Evolutionary conservation across 306 rosid genomes (phyloP).

Genomic region (Canavalia ensiformis): DNA sequence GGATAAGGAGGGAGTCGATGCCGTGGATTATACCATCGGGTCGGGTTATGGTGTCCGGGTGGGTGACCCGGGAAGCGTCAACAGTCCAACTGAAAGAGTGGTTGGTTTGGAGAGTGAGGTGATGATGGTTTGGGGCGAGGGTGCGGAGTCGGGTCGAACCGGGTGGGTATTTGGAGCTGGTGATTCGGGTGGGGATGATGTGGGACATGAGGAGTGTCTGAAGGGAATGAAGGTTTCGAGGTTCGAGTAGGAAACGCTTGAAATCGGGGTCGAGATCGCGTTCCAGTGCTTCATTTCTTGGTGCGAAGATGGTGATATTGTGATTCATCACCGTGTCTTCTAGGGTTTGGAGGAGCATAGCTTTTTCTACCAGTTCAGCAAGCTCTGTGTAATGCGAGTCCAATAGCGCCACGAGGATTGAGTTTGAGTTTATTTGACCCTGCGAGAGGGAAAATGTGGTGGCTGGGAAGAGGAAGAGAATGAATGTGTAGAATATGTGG

Average conservation of each 20-base stretch:
- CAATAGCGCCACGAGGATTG: conserved; percentile 75
- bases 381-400: conserved; percentile 89
- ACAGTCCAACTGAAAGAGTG: conserved; percentile 54
- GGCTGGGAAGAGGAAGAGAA: conserved; percentile 38
- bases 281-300: conserved; percentile 75
- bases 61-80: conserved; percentile 55
- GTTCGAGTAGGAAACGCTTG: conserved; percentile 79
- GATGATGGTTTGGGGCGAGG: conserved; percentile 42
- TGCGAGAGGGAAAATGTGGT: conserved; percentile 43
- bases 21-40: conserved; percentile 91
- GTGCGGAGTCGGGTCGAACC: conserved; percentile 54
- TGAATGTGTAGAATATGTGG: not conserved
- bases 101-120: conserved; percentile 41
- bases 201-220: conserved; percentile 70
- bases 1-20: conserved; percentile 68
- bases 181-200: conserved; percentile 65
- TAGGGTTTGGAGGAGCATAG: conserved; percentile 66
- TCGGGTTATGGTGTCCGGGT: conserved; percentile 61
- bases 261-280: conserved; percentile 76
- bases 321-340: conserved; percentile 67
- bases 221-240: conserved; percentile 69
- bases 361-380: conserved; percentile 77
- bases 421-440: conserved; percentile 75
- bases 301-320: conserved; percentile 85
- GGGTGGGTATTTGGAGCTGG: conserved; percentile 14